Evolutionary conservation across 129 eudicot species (phyloP).

Genomic region (Ambrosia artemisiifolia): DNA sequence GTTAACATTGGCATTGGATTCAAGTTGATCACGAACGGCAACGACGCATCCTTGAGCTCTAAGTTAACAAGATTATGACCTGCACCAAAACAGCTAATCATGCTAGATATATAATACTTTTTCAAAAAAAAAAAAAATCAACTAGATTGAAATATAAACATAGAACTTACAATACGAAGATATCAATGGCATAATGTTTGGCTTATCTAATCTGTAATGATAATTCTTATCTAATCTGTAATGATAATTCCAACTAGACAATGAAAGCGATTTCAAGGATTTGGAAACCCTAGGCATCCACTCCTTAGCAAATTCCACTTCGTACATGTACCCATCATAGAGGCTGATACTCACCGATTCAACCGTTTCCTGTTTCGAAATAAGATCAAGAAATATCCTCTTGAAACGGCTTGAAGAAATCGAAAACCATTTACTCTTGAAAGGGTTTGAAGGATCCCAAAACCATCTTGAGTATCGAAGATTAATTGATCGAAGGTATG

Average conservation of each 20-base stretch:
- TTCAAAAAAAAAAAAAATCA: too few species aligned
- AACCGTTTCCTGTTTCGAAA: neutral
- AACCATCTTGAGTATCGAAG: neutral
- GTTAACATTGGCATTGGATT: constrained; percentile 54
- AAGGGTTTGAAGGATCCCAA: neutral
- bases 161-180: neutral
- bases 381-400: neutral
- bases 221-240: neutral
- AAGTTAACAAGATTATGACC: neutral
- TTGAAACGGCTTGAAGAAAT: neutral
- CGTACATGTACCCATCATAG: neutral
- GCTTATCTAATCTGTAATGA: neutral
- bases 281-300: constrained; percentile 17
- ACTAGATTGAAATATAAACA: neutral
- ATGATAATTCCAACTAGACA: constrained; percentile 15
- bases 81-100: neutral
- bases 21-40: constrained; percentile 51
- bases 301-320: constrained; percentile 24
- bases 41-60: neutral
- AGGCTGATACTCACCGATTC: neutral
- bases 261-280: constrained; percentile 13
- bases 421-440: neutral
- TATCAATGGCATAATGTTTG: neutral
- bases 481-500: neutral
- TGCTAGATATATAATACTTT: neutral